Evolutionary conservation across 2,329 filamentous ascomycete genomes (phyloP).

Genomic region (Talaromyces sp.): DNA sequence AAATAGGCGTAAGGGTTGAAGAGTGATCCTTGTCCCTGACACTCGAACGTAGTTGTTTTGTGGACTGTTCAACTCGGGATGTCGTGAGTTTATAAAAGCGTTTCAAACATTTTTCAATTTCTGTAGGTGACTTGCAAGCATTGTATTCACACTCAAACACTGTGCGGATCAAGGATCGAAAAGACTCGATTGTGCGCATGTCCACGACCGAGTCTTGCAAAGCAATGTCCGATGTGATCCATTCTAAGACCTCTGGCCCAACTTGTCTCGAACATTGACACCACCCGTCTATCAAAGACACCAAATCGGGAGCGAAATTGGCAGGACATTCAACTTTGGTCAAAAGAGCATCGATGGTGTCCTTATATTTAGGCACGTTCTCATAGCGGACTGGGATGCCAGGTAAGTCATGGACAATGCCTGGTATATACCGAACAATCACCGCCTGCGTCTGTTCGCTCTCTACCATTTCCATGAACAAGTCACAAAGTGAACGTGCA

Average conservation of each 20-base stretch:
- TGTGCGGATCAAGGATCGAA: slow-evolving; percentile 35
- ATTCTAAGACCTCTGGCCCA: slow-evolving; percentile 37
- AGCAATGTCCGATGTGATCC: slow-evolving; percentile 33
- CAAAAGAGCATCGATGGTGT: slow-evolving; percentile 33
- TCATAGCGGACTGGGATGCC: slow-evolving; percentile 37
- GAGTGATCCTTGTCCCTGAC: slow-evolving; percentile 24
- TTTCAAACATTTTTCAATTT: slow-evolving; percentile 12
- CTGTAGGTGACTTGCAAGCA: slow-evolving; percentile 5
- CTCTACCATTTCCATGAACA: slow-evolving; percentile 3
- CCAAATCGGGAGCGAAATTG: slow-evolving; percentile 30
- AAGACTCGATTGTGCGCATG: slow-evolving; percentile 36
- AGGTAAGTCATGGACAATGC: slow-evolving; percentile 34
- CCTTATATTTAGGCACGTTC: slow-evolving; percentile 33
- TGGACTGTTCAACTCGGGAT: slow-evolving; percentile 28
- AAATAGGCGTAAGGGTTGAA: slow-evolving; percentile 35
- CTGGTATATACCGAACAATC: background rate
- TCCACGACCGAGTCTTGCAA: slow-evolving; percentile 32
- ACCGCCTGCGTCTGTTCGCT: background rate
- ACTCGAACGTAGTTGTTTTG: slow-evolving; percentile 30
- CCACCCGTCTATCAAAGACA: slow-evolving; percentile 33
- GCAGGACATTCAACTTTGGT: slow-evolving; percentile 25
- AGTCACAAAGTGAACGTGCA: slow-evolving; percentile 31
- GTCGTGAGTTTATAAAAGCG: slow-evolving; percentile 36
- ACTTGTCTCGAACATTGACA: slow-evolving; percentile 6
- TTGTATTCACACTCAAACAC: slow-evolving; percentile 23